Percentiles rank a stretch among this genome's conserved stretches.
phyloP scores from a whole-genome alignment of 1,139 yeast species.

The Suhomyces panamericanus region DNA sequence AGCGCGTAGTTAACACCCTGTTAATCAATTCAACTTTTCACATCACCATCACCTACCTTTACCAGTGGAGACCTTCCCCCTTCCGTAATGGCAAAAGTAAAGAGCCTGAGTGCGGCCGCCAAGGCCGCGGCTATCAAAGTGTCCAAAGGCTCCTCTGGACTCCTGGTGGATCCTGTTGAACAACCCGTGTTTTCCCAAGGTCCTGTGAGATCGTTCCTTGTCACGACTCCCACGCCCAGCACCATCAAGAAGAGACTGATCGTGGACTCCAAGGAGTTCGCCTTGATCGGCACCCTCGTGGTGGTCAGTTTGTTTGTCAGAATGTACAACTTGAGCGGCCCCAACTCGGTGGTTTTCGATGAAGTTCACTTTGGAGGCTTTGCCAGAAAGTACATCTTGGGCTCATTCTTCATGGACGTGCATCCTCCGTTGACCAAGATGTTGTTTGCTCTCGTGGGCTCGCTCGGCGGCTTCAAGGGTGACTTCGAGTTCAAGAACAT shows the following conservation, averaged over 20 bases:
- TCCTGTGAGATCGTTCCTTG: conserved; percentile 27
- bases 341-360: conserved; percentile 87
- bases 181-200: conserved; percentile 31
- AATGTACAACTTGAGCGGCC: conserved; percentile 54
- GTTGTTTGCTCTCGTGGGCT: conserved; percentile 77
- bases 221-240: conserved; percentile 27
- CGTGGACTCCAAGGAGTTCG: conserved; percentile 27
- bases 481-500: conserved; percentile 70
- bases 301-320: conserved; percentile 53
- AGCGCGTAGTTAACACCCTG: conserved; percentile 16
- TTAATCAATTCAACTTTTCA: conserved; percentile 5
- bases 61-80: conserved; percentile 1
- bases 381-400: conserved; percentile 71
- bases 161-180: conserved; percentile 29
- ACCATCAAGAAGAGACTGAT: conserved; percentile 25
- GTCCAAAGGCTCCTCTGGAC: conserved; percentile 12
- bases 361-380: conserved; percentile 86
- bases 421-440: conserved; percentile 94
- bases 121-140: conserved; percentile 14
- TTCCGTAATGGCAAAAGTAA: conserved; percentile 12
- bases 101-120: conserved; percentile 10
- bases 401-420: conserved; percentile 83
- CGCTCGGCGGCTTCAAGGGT: conserved; percentile 75
- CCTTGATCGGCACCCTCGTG: conserved; percentile 49
- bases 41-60: background rate